Evolutionary conservation across 2,329 filamentous ascomycete species (phyloP).

Genomic region (Stemphylium beticola): DNA sequence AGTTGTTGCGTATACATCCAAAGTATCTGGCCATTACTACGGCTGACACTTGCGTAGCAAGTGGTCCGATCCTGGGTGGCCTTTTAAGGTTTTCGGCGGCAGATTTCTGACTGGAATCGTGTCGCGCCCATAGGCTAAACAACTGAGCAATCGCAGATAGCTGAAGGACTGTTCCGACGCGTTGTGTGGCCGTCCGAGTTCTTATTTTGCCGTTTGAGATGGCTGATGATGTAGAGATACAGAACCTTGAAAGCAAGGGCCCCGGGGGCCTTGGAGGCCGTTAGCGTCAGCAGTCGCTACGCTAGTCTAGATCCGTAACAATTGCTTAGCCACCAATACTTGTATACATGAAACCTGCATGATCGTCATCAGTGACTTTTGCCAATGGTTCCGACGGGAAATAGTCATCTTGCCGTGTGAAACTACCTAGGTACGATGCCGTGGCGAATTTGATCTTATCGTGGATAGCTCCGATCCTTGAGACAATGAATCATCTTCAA

Average conservation of each 20-base stretch:
- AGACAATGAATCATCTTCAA: constrained; percentile 1
- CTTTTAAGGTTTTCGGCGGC: neutral
- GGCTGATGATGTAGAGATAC: constrained; percentile 18
- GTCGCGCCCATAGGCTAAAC: constrained; percentile 22
- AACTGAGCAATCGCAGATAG: constrained; percentile 4
- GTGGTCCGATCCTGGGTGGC: constrained; percentile 4
- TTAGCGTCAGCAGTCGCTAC: constrained; percentile 9
- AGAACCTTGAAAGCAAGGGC: neutral
- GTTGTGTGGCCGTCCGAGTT: constrained; percentile 3
- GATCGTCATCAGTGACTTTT: constrained; percentile 32
- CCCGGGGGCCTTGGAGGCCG: neutral
- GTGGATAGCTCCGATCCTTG: constrained; percentile 15
- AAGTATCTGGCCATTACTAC: constrained; percentile 4
- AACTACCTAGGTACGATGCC: constrained; percentile 11
- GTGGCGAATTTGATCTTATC: constrained; percentile 19
- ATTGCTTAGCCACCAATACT: constrained; percentile 47
- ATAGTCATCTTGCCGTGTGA: constrained; percentile 32
- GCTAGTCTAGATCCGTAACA: constrained; percentile 26
- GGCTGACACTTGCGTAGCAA: constrained; percentile 16
- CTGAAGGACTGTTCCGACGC: neutral
- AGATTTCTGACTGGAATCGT: constrained; percentile 1
- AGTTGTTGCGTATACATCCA: constrained; percentile 11
- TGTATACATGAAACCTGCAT: constrained; percentile 47
- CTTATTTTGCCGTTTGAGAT: constrained; percentile 14
- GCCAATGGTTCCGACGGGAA: constrained; percentile 23